Evolutionary conservation across 768 basidiomycete genomes (phyloP), one percentile per base, ranked within the genome.

Genomic region (Cystoderma amianthinum): DNA sequence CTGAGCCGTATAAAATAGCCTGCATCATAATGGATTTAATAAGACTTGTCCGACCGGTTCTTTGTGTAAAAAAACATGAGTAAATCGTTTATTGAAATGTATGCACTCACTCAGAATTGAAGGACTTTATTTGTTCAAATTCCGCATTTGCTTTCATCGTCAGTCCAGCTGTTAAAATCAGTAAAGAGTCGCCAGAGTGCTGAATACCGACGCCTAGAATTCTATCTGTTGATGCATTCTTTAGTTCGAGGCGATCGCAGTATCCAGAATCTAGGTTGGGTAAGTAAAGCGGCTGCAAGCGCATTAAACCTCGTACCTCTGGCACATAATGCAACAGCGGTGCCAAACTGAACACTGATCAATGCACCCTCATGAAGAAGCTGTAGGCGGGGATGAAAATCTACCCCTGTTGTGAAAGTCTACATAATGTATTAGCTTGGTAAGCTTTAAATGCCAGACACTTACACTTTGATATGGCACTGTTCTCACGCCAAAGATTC

Each of bases 11-110:
- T 23, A 89, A 54, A 47, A 90, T 87, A 9, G 86, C 87, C 54
- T 90, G 85, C 34, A 78, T 85, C 80, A 91, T 81, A 18, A 78
- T 85, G 6, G 83, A 80, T 58, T 83, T 83, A 55, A 89, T 76
- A 18, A 90, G 63, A 43, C 74, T 74, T 2, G 82, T 78, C 32
- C 65, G 74, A 44, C 80, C 87, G 42, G 69, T 77, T 39, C 80
- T 84, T 42, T 12, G 39, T 28, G 16, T 20, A 28, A 5, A 33
- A 35, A 5, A 20, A 5, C 6, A 42, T 34, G n/a, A 34, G 28
- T 16, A 35, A 10, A n/a, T n/a, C n/a, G n/a, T 10, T 10, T 5
- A 5, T 40, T n/a, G 25, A 25, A 13, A 12, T 17, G 13, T 16
- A 32, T 16, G 15, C 32, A 24, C 15, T 35, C 53, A 88, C 87